Conservation (phyloP, 441 rosid genomes). For the Hura crepitans region DNA sequence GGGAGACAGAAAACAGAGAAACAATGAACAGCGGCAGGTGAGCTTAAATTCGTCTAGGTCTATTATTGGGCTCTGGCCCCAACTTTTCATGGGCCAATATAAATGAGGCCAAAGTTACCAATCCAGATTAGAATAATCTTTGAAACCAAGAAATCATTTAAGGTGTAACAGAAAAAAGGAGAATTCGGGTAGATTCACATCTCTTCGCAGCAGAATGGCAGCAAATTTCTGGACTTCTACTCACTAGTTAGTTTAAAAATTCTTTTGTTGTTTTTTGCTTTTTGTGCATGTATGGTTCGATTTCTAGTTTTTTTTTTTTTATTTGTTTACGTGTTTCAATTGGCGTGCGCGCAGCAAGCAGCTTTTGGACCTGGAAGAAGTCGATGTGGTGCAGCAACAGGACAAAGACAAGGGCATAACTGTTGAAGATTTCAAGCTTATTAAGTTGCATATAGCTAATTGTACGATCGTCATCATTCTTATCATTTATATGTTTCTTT, state of each 20-base stretch:
- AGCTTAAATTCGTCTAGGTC: too few relatives aligned
- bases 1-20: too few relatives aligned
- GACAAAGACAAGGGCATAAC: slow-evolving; percentile 76
- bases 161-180: not conserved
- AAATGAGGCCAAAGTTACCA: too few relatives aligned
- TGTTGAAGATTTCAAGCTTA: slow-evolving; percentile 73
- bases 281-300: not conserved
- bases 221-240: slow-evolving; percentile 91
- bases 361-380: slow-evolving; percentile 76
- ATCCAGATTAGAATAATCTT: not conserved
- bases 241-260: slow-evolving; percentile 42
- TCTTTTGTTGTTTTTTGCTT: not conserved
- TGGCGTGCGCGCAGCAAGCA: slow-evolving; percentile 48
- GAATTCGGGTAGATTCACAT: not conserved
- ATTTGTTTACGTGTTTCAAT: too few relatives aligned
- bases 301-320: slow-evolving; percentile 8
- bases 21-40: too few relatives aligned
- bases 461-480: slow-evolving; percentile 34
- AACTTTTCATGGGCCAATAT: too few relatives aligned
- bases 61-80: too few relatives aligned
- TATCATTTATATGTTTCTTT: not conserved
- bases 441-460: slow-evolving; percentile 71
- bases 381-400: slow-evolving; percentile 52
- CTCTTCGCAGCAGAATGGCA: slow-evolving; percentile 40
- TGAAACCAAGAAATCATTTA: not conserved